Conservation (phyloP, 2,329 filamentous ascomycete genomes). For the Septoria linicola region DNA sequence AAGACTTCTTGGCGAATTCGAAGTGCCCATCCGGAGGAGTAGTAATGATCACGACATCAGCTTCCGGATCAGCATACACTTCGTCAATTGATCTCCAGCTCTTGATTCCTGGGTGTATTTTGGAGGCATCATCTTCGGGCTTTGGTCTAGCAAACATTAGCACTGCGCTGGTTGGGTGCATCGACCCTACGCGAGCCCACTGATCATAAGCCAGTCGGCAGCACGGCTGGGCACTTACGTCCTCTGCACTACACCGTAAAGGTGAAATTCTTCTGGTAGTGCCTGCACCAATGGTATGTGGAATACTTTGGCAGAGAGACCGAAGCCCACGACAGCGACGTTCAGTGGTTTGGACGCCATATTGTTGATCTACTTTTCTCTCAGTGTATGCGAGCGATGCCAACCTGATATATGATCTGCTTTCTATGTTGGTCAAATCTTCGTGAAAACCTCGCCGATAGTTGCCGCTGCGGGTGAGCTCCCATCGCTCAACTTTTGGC, state of each 20-base stretch:
- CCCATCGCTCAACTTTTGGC: constrained; percentile 10
- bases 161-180: too few species aligned
- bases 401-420: background rate
- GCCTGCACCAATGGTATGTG: constrained; percentile 75
- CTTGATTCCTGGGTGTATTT: constrained; percentile 65
- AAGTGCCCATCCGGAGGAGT: constrained; percentile 73
- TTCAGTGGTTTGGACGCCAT: constrained; percentile 46
- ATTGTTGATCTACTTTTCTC: background rate
- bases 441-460: constrained; percentile 9
- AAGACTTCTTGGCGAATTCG: constrained; percentile 60
- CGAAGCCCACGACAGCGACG: constrained; percentile 60
- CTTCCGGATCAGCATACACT: constrained; percentile 62
- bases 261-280: constrained; percentile 59
- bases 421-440: constrained; percentile 7
- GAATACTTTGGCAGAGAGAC: constrained; percentile 72
- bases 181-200: too few species aligned
- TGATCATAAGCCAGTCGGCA: too few species aligned
- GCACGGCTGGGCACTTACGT: too few species aligned
- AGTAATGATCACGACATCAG: constrained; percentile 70
- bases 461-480: constrained; percentile 17
- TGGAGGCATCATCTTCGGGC: constrained; percentile 63
- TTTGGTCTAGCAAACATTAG: constrained; percentile 46
- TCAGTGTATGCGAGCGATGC: background rate
- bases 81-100: constrained; percentile 63
- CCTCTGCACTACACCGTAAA: constrained; percentile 76